Percentiles rank a stretch among this genome's conserved stretches.
Evolutionary conservation across 257 asterid genomes (phyloP).

Genomic region (Fraxinus americana): DNA sequence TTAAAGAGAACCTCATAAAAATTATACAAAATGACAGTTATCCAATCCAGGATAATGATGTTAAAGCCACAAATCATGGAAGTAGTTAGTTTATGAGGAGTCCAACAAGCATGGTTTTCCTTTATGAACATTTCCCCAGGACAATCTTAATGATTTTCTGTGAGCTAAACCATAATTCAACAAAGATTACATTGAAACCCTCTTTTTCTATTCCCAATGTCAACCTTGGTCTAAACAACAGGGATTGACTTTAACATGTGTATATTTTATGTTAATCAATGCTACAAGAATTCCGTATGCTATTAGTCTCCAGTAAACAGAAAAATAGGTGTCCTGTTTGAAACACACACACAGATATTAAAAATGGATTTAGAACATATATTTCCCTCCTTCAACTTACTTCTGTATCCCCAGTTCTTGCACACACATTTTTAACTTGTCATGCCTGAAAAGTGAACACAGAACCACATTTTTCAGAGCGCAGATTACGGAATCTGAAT

Average conservation of each 20-base stretch:
- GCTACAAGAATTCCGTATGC: neutral
- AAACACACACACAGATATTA: neutral
- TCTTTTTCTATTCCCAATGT: conserved; percentile 5
- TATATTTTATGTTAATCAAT: neutral
- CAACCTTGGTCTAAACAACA: neutral
- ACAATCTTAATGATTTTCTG: conserved; percentile 13
- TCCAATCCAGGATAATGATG: too few relatives aligned
- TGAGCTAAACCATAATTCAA: conserved; percentile 17
- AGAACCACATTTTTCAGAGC: conserved; percentile 21
- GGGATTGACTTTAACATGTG: neutral
- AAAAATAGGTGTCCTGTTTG: conserved; percentile 2
- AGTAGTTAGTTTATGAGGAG: neutral
- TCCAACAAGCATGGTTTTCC: conserved; percentile 14
- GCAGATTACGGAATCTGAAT: conserved; percentile 1
- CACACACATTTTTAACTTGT: conserved; percentile 67
- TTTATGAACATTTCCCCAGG: conserved; percentile 4
- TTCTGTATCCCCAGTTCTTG: conserved; percentile 70
- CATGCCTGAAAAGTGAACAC: conserved; percentile 60
- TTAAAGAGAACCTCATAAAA: neutral
- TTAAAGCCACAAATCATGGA: neutral
- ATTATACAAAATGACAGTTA: neutral
- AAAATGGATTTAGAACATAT: neutral
- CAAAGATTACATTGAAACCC: neutral
- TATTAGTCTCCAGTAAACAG: neutral
- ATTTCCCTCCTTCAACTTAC: conserved; percentile 55